phyloP scores from a whole-genome alignment of 2,329 filamentous ascomycete genomes.

The Cercospora nicotianae region DNA sequence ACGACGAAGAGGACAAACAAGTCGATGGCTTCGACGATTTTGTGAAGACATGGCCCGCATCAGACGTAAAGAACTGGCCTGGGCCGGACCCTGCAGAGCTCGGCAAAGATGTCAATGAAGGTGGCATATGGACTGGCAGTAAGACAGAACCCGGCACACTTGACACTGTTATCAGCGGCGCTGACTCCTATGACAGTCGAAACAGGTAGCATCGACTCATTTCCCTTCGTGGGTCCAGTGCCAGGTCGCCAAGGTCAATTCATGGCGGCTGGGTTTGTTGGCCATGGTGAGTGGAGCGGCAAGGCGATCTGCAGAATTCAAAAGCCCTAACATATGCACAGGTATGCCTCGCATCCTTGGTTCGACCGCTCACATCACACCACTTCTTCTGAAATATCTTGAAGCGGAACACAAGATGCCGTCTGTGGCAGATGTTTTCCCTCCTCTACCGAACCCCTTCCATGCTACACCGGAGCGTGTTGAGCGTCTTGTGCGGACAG shows the following conservation, averaged over 20 bases:
- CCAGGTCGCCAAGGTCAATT: conserved; percentile 32
- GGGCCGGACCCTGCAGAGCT: conserved; percentile 24
- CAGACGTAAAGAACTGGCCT: conserved; percentile 33
- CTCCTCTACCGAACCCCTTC: conserved; percentile 36
- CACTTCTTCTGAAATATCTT: conserved; percentile 31
- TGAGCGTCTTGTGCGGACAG: conserved; percentile 21
- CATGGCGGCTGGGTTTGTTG: conserved; percentile 34
- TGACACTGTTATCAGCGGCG: too few species aligned
- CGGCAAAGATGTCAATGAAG: conserved; percentile 27
- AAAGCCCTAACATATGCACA: neutral
- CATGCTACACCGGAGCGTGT: conserved; percentile 34
- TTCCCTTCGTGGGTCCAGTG: conserved; percentile 34
- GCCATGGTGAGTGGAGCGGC: conserved; percentile 26
- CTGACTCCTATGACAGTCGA: conserved; percentile 13
- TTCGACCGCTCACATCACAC: conserved; percentile 34
- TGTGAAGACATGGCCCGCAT: conserved; percentile 35
- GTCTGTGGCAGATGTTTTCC: conserved; percentile 24
- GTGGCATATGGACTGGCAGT: conserved; percentile 37
- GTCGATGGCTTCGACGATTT: conserved; percentile 35
- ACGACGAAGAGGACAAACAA: conserved; percentile 34
- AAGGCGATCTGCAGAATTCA: neutral
- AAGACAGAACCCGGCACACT: conserved; percentile 7
- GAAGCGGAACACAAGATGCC: conserved; percentile 28
- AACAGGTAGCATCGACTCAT: conserved; percentile 24
- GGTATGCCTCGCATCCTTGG: conserved; percentile 40